Conservation (phyloP, 805 yeast species). For the Cyberlindnera mississippiensis region DNA sequence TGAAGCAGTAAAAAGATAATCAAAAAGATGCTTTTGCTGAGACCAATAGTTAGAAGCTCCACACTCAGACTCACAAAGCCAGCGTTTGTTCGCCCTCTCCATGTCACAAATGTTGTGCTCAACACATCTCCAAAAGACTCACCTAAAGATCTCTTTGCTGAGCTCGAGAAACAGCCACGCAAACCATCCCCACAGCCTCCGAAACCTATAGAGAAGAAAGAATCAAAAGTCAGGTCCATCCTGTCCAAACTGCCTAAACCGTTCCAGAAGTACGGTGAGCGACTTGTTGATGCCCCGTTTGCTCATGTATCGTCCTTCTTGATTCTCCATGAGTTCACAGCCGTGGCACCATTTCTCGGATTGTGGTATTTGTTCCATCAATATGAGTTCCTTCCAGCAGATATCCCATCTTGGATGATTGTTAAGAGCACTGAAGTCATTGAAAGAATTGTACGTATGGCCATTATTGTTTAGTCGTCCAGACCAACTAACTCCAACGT, state of each 20-base stretch:
- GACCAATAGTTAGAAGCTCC: neutral
- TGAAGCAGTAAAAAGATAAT: no score
- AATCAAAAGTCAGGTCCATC: constrained; percentile 15
- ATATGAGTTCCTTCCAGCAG: constrained; percentile 48
- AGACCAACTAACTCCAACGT: no score
- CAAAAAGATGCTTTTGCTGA: neutral
- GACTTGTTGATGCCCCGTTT: constrained; percentile 52
- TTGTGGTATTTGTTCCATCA: constrained; percentile 65
- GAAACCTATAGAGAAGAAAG: constrained; percentile 3
- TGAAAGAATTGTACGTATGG: constrained; percentile 39
- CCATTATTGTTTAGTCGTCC: constrained; percentile 23
- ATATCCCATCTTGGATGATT: constrained; percentile 57
- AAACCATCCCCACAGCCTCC: constrained; percentile 1
- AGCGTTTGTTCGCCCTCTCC: neutral
- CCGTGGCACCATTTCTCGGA: constrained; percentile 64
- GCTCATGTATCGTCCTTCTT: constrained; percentile 62
- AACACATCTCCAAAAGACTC: neutral
- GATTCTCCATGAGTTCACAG: constrained; percentile 70
- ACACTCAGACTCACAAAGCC: neutral
- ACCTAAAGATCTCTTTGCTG: constrained; percentile 12
- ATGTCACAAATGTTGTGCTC: neutral
- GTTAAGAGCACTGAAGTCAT: constrained; percentile 55
- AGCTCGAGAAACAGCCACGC: constrained; percentile 13
- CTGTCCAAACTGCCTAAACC: constrained; percentile 45
- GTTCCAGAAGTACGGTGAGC: constrained; percentile 45